A percentile compares a stretch with the other conserved stretches of the same genome.
Conservation (phyloP, 371 early-diverging fungal genomes). For the Mycotypha africana region DNA sequence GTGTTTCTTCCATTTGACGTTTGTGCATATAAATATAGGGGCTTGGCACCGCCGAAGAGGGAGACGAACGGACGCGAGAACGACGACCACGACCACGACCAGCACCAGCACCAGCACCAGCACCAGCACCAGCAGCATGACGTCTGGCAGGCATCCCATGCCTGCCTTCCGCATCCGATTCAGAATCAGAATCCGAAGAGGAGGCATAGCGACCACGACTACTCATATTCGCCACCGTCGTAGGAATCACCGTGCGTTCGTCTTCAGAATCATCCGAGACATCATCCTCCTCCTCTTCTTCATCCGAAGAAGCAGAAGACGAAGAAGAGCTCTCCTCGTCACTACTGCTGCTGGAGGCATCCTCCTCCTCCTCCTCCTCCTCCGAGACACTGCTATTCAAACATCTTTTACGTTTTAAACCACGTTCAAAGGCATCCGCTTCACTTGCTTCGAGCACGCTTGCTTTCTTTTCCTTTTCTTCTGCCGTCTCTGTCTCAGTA, state of each 20-base stretch:
- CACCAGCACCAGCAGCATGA: too few species aligned
- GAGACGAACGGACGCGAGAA: slow-evolving; percentile 11
- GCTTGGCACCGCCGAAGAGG: too few species aligned
- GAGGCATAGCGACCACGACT: slow-evolving; percentile 21
- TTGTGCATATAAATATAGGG: slow-evolving; percentile 38
- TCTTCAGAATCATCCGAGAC: slow-evolving; percentile 10
- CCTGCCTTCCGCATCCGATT: slow-evolving; percentile 35
- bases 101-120: too few species aligned
- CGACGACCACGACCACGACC: too few species aligned
- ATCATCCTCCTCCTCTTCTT: slow-evolving; percentile 8
- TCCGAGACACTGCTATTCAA: slow-evolving; percentile 1
- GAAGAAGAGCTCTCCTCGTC: slow-evolving; percentile 14
- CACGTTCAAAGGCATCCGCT: too few species aligned
- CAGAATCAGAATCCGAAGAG: slow-evolving; percentile 23
- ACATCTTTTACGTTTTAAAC: slow-evolving; percentile 23
- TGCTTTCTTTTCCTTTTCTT: too few species aligned
- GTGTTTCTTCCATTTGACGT: slow-evolving; percentile 42
- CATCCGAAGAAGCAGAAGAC: slow-evolving; percentile 14
- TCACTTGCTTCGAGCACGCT: too few species aligned
- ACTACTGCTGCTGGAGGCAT: too few species aligned
- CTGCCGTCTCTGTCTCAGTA: too few species aligned
- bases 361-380: slow-evolving; percentile 12
- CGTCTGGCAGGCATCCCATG: too few species aligned
- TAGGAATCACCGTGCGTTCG: slow-evolving; percentile 24
- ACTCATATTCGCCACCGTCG: slow-evolving; percentile 34